Base-by-base conservation (phyloP, 768 basidiomycete genomes). In the Calocybe indica region DNA sequence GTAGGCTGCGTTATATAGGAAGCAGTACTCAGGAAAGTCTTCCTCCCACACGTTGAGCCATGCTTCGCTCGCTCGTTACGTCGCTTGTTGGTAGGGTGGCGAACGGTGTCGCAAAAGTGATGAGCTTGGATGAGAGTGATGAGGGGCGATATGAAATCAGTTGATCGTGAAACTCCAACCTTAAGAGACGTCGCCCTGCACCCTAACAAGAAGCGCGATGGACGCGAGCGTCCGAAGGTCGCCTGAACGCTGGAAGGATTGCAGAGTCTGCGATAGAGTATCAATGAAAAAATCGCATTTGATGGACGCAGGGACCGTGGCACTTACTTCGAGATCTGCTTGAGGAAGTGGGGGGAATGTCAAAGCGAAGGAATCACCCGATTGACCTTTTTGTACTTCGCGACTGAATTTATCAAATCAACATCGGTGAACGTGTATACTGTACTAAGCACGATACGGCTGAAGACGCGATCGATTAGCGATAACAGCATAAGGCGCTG, bases 121-220 rank as follows among this genome's bases (percentile, higher is more conserved):
- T 29, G 57, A 56, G 66, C 53, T 50, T 51, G 55, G 58, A 66
- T 55, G 43, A 50, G 40, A 8, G 45, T 42, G 49, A 40, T 43
- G 52, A 50, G 49, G 52, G 46, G 43, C 28, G 38, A 40, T 6
- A 13, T 49, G 37, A 40, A 46, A n/a, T 37, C 8, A 40, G 29
- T 40, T 40, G 40, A 28, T 6, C 0, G 12, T 5, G n/a, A 29
- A 46, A 47, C 2, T 58, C 64, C 41, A 58, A 71, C 81, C 80
- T 73, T 62, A 64, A 65, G 66, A 64, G 83, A 84, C 68, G 72
- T 68, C 68, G 64, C 62, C 80, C 68, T 64, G 65, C 79, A 78
- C 64, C 79, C 76, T 69, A 61, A 70, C 72, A 75, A 75, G 74
- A 85, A 83, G 79, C 83, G 82, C 80, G 83, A 83, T 83, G 79